These are phyloP conservation scores for Aegilops umbellulata DNA, from an alignment of 176 grass and related monocot genomes.

Conservation along the genomic window DNA sequence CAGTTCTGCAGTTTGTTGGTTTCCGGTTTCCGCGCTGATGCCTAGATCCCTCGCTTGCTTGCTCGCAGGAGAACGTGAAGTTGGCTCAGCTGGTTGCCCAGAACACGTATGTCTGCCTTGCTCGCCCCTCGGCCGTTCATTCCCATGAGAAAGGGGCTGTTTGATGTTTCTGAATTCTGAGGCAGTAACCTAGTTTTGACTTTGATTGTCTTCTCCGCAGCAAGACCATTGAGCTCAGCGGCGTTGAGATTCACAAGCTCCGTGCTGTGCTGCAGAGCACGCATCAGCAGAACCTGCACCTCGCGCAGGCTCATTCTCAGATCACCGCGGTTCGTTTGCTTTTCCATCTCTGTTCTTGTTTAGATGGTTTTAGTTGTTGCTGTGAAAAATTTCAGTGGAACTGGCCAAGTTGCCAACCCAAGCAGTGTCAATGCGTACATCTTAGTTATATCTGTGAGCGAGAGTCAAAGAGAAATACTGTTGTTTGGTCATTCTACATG, in stretches of 20 bases:
- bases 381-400: no score
- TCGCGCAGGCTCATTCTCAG: conserved; percentile 58
- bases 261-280: conserved; percentile 18
- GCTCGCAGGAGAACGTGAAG: conserved; percentile 48
- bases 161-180: conserved; percentile 10
- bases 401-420: no score
- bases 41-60: not conserved
- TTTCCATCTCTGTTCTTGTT: no score
- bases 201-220: conserved; percentile 35
- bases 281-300: conserved; percentile 49
- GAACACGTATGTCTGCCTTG: no score
- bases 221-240: conserved; percentile 40
- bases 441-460: no score
- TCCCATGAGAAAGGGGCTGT: not conserved
- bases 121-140: no score
- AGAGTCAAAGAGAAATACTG: no score
- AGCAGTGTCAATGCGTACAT: no score
- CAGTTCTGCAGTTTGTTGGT: no score
- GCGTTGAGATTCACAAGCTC: conserved; percentile 51
- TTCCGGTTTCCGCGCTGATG: not conserved
- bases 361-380: no score
- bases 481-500: no score
- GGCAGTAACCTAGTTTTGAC: not conserved
- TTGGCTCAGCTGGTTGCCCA: conserved; percentile 39
- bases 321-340: no score